phyloP scores from a whole-genome alignment of 805 yeast species.

The Suhomyces pyralidae region DNA sequence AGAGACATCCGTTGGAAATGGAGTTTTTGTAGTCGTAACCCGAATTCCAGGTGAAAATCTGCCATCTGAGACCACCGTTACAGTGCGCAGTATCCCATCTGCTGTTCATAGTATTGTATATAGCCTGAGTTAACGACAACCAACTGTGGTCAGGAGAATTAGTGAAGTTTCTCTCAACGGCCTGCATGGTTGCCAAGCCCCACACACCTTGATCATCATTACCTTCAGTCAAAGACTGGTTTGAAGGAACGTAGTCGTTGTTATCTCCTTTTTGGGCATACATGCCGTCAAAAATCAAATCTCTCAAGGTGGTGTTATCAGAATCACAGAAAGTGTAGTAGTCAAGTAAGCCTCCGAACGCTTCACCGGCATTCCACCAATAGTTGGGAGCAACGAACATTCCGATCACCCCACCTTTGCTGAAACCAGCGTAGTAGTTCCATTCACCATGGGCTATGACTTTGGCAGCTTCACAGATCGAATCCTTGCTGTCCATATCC shows the following conservation, averaged over 20 bases:
- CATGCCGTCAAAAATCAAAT: conserved; percentile 36
- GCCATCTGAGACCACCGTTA: conserved; percentile 94
- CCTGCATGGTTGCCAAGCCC: conserved; percentile 47
- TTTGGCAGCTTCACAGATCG: conserved; percentile 42
- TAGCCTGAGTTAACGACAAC: conserved; percentile 83
- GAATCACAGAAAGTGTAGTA: conserved; percentile 38
- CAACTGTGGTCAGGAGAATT: conserved; percentile 67
- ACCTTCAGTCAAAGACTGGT: conserved; percentile 47
- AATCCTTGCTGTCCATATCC: conserved; percentile 35
- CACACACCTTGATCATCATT: conserved; percentile 55
- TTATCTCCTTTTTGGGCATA: conserved; percentile 42
- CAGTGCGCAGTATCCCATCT: conserved; percentile 81
- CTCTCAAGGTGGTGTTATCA: conserved; percentile 29
- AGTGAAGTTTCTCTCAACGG: conserved; percentile 44
- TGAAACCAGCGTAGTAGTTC: conserved; percentile 44
- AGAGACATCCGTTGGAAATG: conserved; percentile 85
- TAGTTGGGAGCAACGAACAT: conserved; percentile 45
- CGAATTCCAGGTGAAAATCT: conserved; percentile 88
- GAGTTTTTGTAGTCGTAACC: conserved; percentile 94
- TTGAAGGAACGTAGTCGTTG: conserved; percentile 43
- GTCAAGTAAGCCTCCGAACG: conserved; percentile 46
- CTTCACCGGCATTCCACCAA: conserved; percentile 56
- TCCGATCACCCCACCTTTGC: conserved; percentile 45
- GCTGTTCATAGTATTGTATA: conserved; percentile 82
- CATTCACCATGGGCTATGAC: conserved; percentile 36